A percentile compares a stretch with the other conserved stretches of the same genome.
Evolutionary conservation across 306 rosid species (phyloP).

Genomic region (Oemleria cerasiformis): DNA sequence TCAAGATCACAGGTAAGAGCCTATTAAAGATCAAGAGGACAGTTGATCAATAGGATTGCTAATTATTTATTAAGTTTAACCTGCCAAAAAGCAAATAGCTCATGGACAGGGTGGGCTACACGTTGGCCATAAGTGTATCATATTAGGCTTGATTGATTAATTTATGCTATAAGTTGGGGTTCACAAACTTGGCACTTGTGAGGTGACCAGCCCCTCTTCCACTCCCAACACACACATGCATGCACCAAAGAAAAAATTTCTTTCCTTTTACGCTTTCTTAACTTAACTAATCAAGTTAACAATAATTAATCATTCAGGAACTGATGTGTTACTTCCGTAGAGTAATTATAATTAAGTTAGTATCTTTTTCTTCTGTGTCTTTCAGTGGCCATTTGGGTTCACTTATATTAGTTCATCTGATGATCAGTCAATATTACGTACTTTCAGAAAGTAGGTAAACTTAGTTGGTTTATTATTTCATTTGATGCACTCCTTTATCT

Average conservation of each 20-base stretch:
- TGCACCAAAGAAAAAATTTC: background rate
- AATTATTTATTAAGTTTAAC: background rate
- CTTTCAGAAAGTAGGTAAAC: background rate
- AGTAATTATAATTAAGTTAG: background rate
- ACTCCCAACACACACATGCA: background rate
- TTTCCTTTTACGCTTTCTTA: too few species aligned
- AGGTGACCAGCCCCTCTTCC: background rate
- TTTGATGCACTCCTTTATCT: slow-evolving; percentile 3
- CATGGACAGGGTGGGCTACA: background rate
- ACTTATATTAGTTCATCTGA: background rate
- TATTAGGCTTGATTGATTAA: background rate
- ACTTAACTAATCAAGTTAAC: background rate
- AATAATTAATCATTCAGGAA: too few species aligned
- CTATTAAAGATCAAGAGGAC: background rate
- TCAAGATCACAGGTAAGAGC: slow-evolving; percentile 75
- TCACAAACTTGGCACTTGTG: background rate
- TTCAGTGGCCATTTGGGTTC: background rate
- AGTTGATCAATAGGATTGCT: background rate
- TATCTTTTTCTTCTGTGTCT: background rate
- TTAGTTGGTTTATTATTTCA: background rate
- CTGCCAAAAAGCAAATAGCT: background rate
- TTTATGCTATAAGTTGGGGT: background rate
- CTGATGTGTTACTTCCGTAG: background rate
- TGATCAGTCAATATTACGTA: background rate
- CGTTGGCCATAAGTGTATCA: background rate